Percentiles rank a stretch among this genome's conserved stretches.
Conservation (phyloP, 352 stramenopile species). For the Phytopythium delawarense region DNA sequence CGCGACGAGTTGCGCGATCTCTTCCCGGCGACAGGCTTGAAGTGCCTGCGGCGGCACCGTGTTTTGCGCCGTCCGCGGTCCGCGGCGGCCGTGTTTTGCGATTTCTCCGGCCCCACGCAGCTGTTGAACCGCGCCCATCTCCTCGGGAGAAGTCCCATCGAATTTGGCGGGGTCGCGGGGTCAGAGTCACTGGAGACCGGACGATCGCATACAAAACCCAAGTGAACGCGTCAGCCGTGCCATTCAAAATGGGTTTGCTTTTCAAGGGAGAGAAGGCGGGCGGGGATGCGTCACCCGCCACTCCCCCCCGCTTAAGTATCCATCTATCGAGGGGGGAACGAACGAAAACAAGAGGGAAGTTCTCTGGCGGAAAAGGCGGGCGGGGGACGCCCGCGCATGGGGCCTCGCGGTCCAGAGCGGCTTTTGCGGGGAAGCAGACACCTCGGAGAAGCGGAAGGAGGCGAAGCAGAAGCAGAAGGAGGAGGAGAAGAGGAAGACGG, state of each 20-base stretch:
- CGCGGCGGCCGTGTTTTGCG: not conserved
- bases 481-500: conserved; percentile 1
- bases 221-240: not conserved
- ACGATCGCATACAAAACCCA: not conserved
- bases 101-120: conserved; percentile 4
- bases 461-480: conserved; percentile 8
- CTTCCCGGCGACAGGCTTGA: not conserved
- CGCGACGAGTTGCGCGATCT: conserved; percentile 1
- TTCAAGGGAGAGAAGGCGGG: conserved; percentile 1
- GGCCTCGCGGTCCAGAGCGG: conserved; percentile 16
- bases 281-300: not conserved
- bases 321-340: conserved; percentile 6
- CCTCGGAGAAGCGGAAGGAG: conserved; percentile 4
- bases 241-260: conserved; percentile 7
- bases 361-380: conserved; percentile 4
- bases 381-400: not conserved
- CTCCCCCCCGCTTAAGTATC: conserved; percentile 3
- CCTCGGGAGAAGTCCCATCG: not conserved
- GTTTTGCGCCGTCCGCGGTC: not conserved
- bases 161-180: too few relatives aligned
- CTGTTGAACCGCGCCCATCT: conserved; percentile 8
- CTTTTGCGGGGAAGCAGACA: conserved; percentile 27
- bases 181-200: not conserved
- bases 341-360: conserved; percentile 9
- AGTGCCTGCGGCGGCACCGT: not conserved